phyloP scores from a whole-genome alignment of 2,329 filamentous ascomycete genomes.

The Aspergillus udagawae region DNA sequence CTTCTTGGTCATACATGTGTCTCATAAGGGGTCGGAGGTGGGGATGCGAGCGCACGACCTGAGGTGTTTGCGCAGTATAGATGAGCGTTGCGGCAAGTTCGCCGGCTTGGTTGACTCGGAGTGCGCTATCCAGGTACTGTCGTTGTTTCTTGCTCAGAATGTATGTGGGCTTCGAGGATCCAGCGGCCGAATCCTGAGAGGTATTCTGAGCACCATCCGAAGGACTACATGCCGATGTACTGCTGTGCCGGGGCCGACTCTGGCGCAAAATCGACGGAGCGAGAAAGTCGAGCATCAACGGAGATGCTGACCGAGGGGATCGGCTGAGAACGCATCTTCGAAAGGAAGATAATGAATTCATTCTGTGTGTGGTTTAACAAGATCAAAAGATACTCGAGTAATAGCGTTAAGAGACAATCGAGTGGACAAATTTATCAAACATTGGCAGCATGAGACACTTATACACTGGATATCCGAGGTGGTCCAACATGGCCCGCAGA shows the following conservation, averaged over 20 bases:
- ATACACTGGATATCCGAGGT: conserved; percentile 8
- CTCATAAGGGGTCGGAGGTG: conserved; percentile 87
- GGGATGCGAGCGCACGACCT: conserved; percentile 74
- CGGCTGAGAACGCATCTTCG: conserved; percentile 17
- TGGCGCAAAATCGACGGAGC: conserved; percentile 26
- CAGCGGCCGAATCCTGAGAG: conserved; percentile 20
- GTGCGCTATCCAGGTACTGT: conserved; percentile 71
- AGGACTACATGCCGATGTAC: conserved; percentile 27
- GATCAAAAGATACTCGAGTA: not conserved
- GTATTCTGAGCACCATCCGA: not conserved
- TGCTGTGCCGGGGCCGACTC: conserved; percentile 23
- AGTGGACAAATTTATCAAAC: not conserved
- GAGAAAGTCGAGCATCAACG: conserved; percentile 36
- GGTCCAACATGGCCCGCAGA: conserved; percentile 15
- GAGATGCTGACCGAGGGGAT: conserved; percentile 12
- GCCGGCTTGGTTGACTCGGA: conserved; percentile 95
- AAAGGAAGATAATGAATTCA: conserved; percentile 23
- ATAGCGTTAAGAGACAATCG: not conserved
- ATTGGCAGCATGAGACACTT: not conserved
- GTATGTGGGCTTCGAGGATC: conserved; percentile 38
- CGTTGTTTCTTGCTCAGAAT: conserved; percentile 66
- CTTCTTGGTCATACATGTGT: conserved; percentile 98
- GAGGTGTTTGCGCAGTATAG: conserved; percentile 82
- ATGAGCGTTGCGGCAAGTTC: conserved; percentile 96
- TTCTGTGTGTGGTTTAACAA: conserved; percentile 7